A percentile compares a stretch with the other conserved stretches of the same genome.
Evolutionary conservation across 1,284 basidiomycete species (phyloP).

Genomic region (Cystobasidium pallidum): DNA sequence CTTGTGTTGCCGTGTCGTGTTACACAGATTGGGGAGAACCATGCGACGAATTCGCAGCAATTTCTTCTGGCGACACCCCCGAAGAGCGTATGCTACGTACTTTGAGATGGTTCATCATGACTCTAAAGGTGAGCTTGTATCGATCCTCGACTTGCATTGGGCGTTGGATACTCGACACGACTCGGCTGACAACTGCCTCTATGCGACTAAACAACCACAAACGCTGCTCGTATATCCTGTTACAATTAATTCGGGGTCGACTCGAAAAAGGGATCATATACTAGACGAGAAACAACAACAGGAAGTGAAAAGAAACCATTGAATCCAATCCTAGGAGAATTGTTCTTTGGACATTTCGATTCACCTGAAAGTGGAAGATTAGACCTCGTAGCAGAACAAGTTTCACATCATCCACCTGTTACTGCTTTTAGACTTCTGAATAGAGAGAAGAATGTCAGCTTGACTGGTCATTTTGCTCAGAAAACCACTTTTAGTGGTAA

Average conservation of each 20-base stretch:
- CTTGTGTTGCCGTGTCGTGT: slow-evolving; percentile 60
- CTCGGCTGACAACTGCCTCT: neutral
- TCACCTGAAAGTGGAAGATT: slow-evolving; percentile 71
- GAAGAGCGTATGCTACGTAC: slow-evolving; percentile 75
- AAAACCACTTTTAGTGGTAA: slow-evolving; percentile 75
- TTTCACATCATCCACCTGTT: slow-evolving; percentile 79
- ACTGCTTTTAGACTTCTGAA: slow-evolving; percentile 73
- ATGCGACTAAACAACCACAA: no score
- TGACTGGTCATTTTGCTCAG: slow-evolving; percentile 91
- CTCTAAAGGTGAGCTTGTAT: slow-evolving; percentile 42
- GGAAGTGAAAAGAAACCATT: slow-evolving; percentile 69
- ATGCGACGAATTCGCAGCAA: slow-evolving; percentile 78
- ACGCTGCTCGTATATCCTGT: no score
- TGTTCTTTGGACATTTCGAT: slow-evolving; percentile 93
- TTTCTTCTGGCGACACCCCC: slow-evolving; percentile 72
- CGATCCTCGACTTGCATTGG: neutral
- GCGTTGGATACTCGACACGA: neutral
- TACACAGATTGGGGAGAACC: slow-evolving; percentile 86
- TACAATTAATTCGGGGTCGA: neutral
- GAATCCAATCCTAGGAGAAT: slow-evolving; percentile 55
- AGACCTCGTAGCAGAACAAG: slow-evolving; percentile 93
- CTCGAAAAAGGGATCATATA: slow-evolving; percentile 48
- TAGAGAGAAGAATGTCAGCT: slow-evolving; percentile 72
- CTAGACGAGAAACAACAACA: slow-evolving; percentile 52
- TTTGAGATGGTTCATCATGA: slow-evolving; percentile 85